A percentile compares a stretch with the other conserved stretches of the same genome.
Evolutionary conservation across 495 filamentous ascomycete species (phyloP).

Genomic region (Aspergillus saccharolyticus): DNA sequence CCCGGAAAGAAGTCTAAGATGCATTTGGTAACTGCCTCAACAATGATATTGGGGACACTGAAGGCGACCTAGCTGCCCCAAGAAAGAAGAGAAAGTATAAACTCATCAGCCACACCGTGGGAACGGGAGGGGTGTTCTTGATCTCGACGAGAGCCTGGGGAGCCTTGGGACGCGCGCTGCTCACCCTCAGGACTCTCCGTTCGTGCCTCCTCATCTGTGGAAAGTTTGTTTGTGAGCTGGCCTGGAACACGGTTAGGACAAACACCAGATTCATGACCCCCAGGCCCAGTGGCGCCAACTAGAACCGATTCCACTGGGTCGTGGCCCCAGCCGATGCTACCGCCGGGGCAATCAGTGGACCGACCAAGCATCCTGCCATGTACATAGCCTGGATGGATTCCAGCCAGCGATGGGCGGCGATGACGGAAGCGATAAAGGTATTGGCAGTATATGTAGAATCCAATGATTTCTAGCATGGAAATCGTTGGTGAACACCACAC

Average conservation of each 20-base stretch:
- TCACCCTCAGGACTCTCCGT: too few relatives aligned
- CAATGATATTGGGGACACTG: conserved; percentile 31
- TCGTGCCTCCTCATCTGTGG: neutral
- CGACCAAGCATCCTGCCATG: conserved; percentile 31
- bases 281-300: conserved; percentile 22
- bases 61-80: conserved; percentile 25
- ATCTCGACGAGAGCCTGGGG: conserved; percentile 20
- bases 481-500: too few relatives aligned
- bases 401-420: conserved; percentile 27
- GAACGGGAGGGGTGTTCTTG: conserved; percentile 18
- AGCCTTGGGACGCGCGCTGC: neutral
- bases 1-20: conserved; percentile 28
- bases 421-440: conserved; percentile 24
- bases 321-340: conserved; percentile 21
- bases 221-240: conserved; percentile 9
- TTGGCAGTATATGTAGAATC: too few relatives aligned
- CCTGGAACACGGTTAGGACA: conserved; percentile 23
- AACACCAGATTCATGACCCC: conserved; percentile 22
- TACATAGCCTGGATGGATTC: conserved; percentile 38
- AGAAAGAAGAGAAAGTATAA: conserved; percentile 34
- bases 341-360: conserved; percentile 25
- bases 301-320: conserved; percentile 27
- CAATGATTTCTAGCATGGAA: too few relatives aligned
- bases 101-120: conserved; percentile 28
- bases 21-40: conserved; percentile 30